Conservation (phyloP, 139 green algal species). For the Tetraselmis striata region DNA sequence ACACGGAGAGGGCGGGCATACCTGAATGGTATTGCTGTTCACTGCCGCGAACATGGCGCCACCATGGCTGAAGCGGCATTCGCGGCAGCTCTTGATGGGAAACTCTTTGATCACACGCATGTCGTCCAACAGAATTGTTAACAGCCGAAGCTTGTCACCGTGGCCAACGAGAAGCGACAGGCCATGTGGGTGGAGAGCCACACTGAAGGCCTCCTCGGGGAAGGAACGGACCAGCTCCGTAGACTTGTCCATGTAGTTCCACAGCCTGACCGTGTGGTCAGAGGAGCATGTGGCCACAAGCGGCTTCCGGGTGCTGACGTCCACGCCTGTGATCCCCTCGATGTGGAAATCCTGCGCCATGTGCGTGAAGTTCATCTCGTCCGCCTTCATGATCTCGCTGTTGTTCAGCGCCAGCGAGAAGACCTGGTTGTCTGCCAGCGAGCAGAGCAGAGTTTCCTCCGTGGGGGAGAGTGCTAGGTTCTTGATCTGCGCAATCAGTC, state of each 20-base stretch:
- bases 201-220: conserved; percentile 62
- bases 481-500: conserved; percentile 15
- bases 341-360: conserved; percentile 40
- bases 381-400: conserved; percentile 56
- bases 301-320: conserved; percentile 73
- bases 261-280: conserved; percentile 71
- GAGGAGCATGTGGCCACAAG: conserved; percentile 66
- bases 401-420: conserved; percentile 62
- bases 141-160: conserved; percentile 84
- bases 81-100: conserved; percentile 68
- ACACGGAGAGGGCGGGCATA: background rate
- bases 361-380: conserved; percentile 66
- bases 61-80: conserved; percentile 68
- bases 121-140: conserved; percentile 81
- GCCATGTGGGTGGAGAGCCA: conserved; percentile 82
- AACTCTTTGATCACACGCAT: conserved; percentile 48
- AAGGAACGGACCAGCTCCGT: conserved; percentile 41
- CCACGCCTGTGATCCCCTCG: conserved; percentile 54
- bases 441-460: conserved; percentile 70
- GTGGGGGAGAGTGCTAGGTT: conserved; percentile 56
- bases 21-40: conserved; percentile 67
- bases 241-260: conserved; percentile 76
- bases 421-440: conserved; percentile 55
- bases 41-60: conserved; percentile 84
- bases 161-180: conserved; percentile 72